Evolutionary conservation across 2,329 filamentous ascomycete genomes (phyloP).

Genomic region (Fusarium luffae): DNA sequence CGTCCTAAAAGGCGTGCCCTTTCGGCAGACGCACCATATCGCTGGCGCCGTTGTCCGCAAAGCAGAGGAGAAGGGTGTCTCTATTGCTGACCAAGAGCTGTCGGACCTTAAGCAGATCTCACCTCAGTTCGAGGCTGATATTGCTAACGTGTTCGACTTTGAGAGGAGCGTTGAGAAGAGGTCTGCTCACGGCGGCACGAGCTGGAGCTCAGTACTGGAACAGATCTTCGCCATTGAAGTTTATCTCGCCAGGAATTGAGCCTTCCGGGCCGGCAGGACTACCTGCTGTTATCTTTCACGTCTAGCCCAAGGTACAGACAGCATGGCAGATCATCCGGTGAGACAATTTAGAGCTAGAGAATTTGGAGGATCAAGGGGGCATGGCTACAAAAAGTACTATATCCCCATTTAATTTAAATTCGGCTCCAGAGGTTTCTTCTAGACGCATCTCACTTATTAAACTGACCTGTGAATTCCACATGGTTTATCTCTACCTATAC

Average conservation of each 20-base stretch:
- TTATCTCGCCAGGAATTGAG: neutral
- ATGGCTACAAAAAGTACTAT: neutral
- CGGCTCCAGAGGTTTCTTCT: neutral
- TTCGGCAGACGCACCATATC: neutral
- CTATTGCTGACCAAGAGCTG: neutral
- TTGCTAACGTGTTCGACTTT: neutral
- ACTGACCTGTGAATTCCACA: neutral
- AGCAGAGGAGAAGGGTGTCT: neutral
- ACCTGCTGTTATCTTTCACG: neutral
- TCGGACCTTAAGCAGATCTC: neutral
- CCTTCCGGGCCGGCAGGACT: neutral
- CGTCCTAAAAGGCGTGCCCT: neutral
- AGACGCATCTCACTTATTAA: rapidly evolving
- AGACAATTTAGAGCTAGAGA: neutral
- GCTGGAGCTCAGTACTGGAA: neutral
- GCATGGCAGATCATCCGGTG: neutral
- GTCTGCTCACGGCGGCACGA: neutral
- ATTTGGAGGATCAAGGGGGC: neutral
- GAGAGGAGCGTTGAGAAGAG: neutral
- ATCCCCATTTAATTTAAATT: neutral
- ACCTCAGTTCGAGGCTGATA: neutral
- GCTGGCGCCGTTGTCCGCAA: neutral
- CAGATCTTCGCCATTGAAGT: neutral
- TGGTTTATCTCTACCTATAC: neutral
- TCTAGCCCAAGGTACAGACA: neutral